phyloP scores from a whole-genome alignment of 1,284 basidiomycete species.

The Austroboletus novae-zelandiae region DNA sequence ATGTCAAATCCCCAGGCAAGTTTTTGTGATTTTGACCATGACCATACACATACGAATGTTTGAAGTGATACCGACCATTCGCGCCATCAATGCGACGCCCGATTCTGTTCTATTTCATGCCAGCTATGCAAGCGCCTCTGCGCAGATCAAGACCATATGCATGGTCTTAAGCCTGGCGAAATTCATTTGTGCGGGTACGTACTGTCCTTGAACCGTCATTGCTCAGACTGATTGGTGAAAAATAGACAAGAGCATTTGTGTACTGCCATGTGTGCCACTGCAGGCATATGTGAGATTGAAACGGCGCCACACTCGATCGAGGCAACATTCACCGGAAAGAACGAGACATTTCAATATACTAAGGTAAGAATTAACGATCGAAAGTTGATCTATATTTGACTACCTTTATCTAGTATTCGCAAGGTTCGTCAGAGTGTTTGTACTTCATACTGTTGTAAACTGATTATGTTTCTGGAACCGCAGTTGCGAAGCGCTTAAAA shows the following conservation, averaged over 20 bases:
- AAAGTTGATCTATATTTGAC: not conserved
- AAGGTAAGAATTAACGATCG: slow-evolving; percentile 33
- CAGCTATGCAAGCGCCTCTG: slow-evolving; percentile 55
- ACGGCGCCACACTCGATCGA: slow-evolving; percentile 56
- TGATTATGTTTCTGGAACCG: not conserved
- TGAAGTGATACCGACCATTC: slow-evolving; percentile 43
- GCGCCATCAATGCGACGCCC: slow-evolving; percentile 49
- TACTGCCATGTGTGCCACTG: slow-evolving; percentile 37
- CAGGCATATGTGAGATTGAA: slow-evolving; percentile 57
- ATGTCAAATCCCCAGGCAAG: slow-evolving; percentile 46
- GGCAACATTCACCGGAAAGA: slow-evolving; percentile 49
- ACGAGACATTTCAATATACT: slow-evolving; percentile 49
- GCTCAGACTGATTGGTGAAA: slow-evolving; percentile 1
- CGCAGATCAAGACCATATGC: slow-evolving; percentile 47
- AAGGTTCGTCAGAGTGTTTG: slow-evolving; percentile 17
- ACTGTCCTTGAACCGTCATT: not conserved
- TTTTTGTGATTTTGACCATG: too few species aligned
- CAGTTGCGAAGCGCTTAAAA: slow-evolving; percentile 47
- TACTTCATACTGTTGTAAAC: not conserved
- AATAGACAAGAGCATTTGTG: slow-evolving; percentile 53
- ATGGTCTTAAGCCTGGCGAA: slow-evolving; percentile 40
- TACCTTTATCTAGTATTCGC: slow-evolving; percentile 20
- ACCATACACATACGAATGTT: not conserved
- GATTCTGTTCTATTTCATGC: slow-evolving; percentile 53
- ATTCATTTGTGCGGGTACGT: slow-evolving; percentile 62